phyloP scores from a whole-genome alignment of 768 basidiomycete genomes.

The Ramaria sp. region DNA sequence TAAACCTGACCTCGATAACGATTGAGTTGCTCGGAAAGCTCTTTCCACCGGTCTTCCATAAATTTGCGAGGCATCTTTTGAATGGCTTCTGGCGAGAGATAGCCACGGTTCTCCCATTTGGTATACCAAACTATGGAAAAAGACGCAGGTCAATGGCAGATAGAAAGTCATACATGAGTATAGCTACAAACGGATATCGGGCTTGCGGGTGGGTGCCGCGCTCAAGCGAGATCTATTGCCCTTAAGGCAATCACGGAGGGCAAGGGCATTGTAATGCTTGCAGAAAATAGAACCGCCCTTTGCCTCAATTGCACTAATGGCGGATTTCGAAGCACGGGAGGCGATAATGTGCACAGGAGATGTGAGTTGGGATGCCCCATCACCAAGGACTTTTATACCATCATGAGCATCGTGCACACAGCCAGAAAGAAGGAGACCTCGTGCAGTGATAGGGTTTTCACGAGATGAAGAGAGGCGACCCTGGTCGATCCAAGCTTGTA shows the following conservation, averaged over 20 bases:
- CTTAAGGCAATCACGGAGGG: conserved; percentile 69
- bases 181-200: conserved; percentile 62
- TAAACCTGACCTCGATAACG: conserved; percentile 25
- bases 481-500: conserved; percentile 86
- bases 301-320: conserved; percentile 74
- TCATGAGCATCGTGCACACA: conserved; percentile 83
- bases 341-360: conserved; percentile 69
- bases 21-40: conserved; percentile 49
- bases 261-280: conserved; percentile 83
- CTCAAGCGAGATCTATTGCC: conserved; percentile 56
- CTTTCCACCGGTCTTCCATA: conserved; percentile 60
- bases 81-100: conserved; percentile 51
- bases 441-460: conserved; percentile 79
- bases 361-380: conserved; percentile 56
- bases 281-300: conserved; percentile 78
- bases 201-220: conserved; percentile 77
- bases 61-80: conserved; percentile 37
- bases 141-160: conserved; percentile 5
- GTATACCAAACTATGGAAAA: conserved; percentile 61
- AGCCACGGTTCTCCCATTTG: conserved; percentile 61
- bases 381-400: conserved; percentile 85
- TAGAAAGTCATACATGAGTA: neutral
- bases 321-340: conserved; percentile 77
- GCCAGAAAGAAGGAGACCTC: conserved; percentile 72
- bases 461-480: conserved; percentile 70